Evolutionary conservation across 1,284 basidiomycete species (phyloP).

Genomic region (Boletus semigastroideus): DNA sequence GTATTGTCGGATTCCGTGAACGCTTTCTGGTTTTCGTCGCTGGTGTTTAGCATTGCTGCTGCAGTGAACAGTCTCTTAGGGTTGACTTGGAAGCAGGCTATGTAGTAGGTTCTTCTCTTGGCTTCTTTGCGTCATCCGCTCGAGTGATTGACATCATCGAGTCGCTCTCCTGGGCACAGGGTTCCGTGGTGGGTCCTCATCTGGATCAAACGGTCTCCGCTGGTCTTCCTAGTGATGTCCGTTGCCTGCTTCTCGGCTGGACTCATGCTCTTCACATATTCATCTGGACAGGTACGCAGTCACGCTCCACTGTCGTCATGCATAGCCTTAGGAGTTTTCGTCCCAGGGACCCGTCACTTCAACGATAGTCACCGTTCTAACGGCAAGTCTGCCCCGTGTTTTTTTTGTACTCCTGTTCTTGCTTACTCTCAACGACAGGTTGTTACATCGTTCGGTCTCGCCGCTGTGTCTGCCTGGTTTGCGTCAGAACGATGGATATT

Average conservation of each 20-base stretch:
- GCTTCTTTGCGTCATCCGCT: slow-evolving; percentile 9
- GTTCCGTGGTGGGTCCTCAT: slow-evolving; percentile 55
- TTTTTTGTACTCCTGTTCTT: not conserved
- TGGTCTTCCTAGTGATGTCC: slow-evolving; percentile 58
- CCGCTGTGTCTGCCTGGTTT: slow-evolving; percentile 77
- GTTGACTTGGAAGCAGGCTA: slow-evolving; percentile 59
- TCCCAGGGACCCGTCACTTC: slow-evolving; percentile 56
- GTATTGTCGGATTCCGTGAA: slow-evolving; percentile 47
- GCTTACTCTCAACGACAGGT: slow-evolving; percentile 23
- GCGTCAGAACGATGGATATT: slow-evolving; percentile 74
- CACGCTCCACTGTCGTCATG: slow-evolving; percentile 23
- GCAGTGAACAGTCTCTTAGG: slow-evolving; percentile 60
- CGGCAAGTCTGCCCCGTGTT: slow-evolving; percentile 39
- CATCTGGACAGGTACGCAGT: slow-evolving; percentile 44
- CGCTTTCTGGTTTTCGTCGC: slow-evolving; percentile 59
- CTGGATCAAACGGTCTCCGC: slow-evolving; percentile 58
- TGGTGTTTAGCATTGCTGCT: slow-evolving; percentile 61
- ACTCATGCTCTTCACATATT: slow-evolving; percentile 53
- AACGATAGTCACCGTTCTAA: slow-evolving; percentile 73
- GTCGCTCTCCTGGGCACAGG: slow-evolving; percentile 54
- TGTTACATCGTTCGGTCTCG: slow-evolving; percentile 70
- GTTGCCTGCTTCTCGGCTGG: slow-evolving; percentile 58
- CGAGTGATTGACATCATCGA: slow-evolving; percentile 33
- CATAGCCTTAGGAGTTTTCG: slow-evolving; percentile 11
- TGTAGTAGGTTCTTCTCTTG: slow-evolving; percentile 47